phyloP scores from a whole-genome alignment of 2,329 filamentous ascomycete species.

The Penicillium sp. region DNA sequence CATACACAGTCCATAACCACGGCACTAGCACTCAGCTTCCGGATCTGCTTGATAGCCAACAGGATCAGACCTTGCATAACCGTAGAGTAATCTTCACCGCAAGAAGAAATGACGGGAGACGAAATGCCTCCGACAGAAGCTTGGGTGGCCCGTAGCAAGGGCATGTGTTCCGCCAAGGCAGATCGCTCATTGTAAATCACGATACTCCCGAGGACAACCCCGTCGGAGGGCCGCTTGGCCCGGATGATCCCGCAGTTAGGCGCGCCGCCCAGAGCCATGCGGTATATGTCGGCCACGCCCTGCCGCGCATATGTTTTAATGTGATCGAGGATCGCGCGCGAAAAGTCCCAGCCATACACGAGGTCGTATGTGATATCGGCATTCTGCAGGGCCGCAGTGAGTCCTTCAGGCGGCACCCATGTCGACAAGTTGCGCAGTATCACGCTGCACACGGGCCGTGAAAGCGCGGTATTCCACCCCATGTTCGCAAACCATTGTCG shows the following conservation, averaged over 20 bases:
- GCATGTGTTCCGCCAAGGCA: slow-evolving; percentile 66
- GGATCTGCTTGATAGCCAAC: slow-evolving; percentile 78
- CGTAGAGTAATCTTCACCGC: slow-evolving; percentile 65
- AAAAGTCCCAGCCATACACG: slow-evolving; percentile 75
- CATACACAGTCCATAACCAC: slow-evolving; percentile 79
- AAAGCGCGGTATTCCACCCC: slow-evolving; percentile 75
- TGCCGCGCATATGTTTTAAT: slow-evolving; percentile 71
- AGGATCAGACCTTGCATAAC: slow-evolving; percentile 76
- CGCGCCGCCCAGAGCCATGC: slow-evolving; percentile 67
- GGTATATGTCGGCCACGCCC: slow-evolving; percentile 77
- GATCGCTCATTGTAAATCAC: slow-evolving; percentile 74
- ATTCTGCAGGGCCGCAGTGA: slow-evolving; percentile 69
- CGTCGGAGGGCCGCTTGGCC: slow-evolving; percentile 68
- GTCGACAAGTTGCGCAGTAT: slow-evolving; percentile 67
- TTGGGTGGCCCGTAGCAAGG: slow-evolving; percentile 60
- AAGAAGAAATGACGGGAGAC: slow-evolving; percentile 71
- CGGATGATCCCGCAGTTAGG: slow-evolving; percentile 77
- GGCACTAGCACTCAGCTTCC: slow-evolving; percentile 69
- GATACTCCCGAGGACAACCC: slow-evolving; percentile 71
- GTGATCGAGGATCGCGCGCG: slow-evolving; percentile 70
- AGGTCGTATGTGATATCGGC: slow-evolving; percentile 78
- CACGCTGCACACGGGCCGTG: slow-evolving; percentile 67
- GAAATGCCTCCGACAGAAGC: slow-evolving; percentile 70
- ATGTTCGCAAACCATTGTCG: slow-evolving; percentile 85
- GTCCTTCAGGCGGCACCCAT: slow-evolving; percentile 74